Base-by-base conservation (phyloP, 345 rosid genomes). In the Erucastrum elatum region DNA sequence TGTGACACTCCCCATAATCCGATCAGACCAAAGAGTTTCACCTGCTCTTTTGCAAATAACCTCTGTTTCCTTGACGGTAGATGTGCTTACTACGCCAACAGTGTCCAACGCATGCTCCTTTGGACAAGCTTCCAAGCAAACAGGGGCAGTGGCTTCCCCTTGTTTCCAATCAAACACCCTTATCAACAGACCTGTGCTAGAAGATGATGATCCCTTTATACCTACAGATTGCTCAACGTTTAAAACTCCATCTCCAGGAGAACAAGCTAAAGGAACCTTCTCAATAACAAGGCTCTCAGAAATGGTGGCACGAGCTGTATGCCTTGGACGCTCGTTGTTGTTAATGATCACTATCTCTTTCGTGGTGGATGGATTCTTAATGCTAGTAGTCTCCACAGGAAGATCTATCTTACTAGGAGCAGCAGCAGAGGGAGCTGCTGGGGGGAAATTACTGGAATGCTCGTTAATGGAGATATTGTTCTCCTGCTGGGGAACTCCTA, bases 121-220 rank as follows among this genome's bases (percentile, higher is more conserved):
- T 41, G 91, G 96, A 68, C 85, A 78, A 78, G 99, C 96, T 80
- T 96, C 97, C 87, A 96, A 88, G 90, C 90, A 93, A 82, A 90
- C 82, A 29, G 98, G 91, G 60, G 82, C 12, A 13, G 64, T 75
- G 62, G 88, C 90, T 74, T 86, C 94, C 58, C 94, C 94, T 78
- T 88, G 85, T 82, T 90, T 91, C 85, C 86, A 89, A 84, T 91
- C 94, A 75, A 91, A 90, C 58, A 96, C 97, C 82, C 94, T 88
- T 78, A 96, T 89, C 33, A 84, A 84, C 82, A 89, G 87, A 69
- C 81, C 63, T 37, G 88, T 82, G 61, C 63, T 68, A 73, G 85
- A 80, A 61, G 90, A 85, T 71, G 85, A 80, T 61, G 90, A 85
- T 64, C 84, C 87, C 77, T 87, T 87, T 66, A 81, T 46, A 37